Conservation (phyloP, 441 rosid species). For the Arabidopsis lyrata region DNA sequence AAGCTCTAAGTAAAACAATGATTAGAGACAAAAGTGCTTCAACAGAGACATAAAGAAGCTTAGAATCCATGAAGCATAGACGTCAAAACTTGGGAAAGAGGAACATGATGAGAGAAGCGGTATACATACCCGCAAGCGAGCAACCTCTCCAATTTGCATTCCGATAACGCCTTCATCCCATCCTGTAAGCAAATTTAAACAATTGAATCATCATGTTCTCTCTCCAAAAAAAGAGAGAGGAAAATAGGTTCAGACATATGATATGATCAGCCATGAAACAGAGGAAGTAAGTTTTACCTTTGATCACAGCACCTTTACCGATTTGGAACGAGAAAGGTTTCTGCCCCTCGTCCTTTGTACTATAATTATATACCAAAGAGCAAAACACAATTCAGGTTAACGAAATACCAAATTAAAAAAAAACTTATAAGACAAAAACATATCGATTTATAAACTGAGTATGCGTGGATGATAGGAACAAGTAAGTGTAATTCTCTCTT, state of each 20-base stretch:
- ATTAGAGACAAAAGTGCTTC: background rate
- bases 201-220: background rate
- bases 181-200: conserved; percentile 52
- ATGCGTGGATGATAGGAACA: background rate
- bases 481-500: background rate
- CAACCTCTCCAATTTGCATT: conserved; percentile 93
- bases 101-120: conserved; percentile 2
- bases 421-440: background rate
- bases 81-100: background rate
- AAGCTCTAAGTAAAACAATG: background rate
- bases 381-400: conserved; percentile 18
- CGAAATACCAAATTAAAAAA: background rate
- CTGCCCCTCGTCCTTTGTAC: conserved; percentile 89
- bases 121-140: conserved; percentile 81
- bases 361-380: conserved; percentile 34
- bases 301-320: conserved; percentile 84
- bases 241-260: background rate
- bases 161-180: conserved; percentile 99
- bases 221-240: background rate
- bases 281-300: conserved; percentile 53
- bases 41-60: conserved; percentile 8
- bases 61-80: background rate
- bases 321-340: conserved; percentile 81
- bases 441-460: background rate
- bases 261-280: background rate